Evolutionary conservation across 345 rosid genomes (phyloP), one percentile per base, ranked within the genome.

Genomic region (Lagerstroemia speciosa): DNA sequence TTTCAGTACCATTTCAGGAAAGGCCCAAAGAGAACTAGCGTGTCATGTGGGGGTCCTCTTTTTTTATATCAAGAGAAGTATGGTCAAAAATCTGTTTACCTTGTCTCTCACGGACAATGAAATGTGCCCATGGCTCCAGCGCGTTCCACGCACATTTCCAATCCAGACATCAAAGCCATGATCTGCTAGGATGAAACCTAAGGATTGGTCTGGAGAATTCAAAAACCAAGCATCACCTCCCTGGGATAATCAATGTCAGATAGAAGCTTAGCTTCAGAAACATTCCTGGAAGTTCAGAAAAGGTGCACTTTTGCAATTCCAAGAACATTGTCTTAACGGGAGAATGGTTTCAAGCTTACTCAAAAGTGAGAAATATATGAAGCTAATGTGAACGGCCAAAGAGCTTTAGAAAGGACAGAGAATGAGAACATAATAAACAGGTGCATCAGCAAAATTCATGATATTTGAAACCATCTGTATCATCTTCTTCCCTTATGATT

Each of bases 141-240:
- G 90, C 27, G 97, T 93, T 53, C 97, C 98, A 57, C 98, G 96
- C 53, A 87, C 97, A 80, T 85, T 93, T 24, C 83, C 96, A 46
- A 88, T 89, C 98, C 97, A 93, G 22, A 93, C 93, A 79, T 91
- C 98, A 72, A 87, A 91, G 46, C 95, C 97, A 50, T 83, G 80
- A 77, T 91, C 96, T 36, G 96, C 98, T 66, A 93, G 92, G 77
- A 93, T 72, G 77, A 85, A 89, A 66, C 98, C 97, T 64, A 86
- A 68, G 1, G 97, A 91, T 68, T 86, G 85, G 68, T 86, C 76
- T 0, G 89, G 75, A 14, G 88, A 77, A 74, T 88, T 74, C 82
- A 93, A 78, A 73, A 93, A 93, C 96, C 94, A 91, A 1, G 64
- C 83, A 80, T 93, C 98, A 73, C 97, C 98, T 67, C 83, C 89